Base-by-base conservation (phyloP, 768 basidiomycete genomes). In the Pholiota microspora region DNA sequence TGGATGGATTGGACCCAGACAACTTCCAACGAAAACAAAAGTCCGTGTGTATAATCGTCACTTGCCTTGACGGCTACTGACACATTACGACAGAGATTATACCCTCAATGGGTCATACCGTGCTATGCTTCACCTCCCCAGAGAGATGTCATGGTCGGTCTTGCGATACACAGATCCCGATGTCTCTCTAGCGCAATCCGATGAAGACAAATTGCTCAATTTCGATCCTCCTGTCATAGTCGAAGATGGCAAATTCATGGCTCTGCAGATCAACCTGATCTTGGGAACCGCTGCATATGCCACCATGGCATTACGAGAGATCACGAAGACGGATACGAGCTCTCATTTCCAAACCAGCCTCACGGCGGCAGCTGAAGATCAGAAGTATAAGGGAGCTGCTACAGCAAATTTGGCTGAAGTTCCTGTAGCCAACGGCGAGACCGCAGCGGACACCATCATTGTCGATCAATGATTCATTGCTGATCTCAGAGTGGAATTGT, bases 241-340 rank as follows among this genome's bases (percentile, higher is more conserved):
- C 2, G 81, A 85, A 50, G 80, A 88, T 45, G 95, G 95, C 23
- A 87, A 83, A 63, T 96, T 96, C 68, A 75, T 85, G 69, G 95
- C 96, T 3, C 73, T 99, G 31, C 94, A 95, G 64, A 83, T 99
- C 57, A 73, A 85, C 34, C 71, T 98, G 51, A 83, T 79, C n/a
- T 80, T 99, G 13, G 93, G 91, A 12, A 92, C 93, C 6, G 90
- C 93, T 0, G 88, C 93, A 4, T 99, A 98, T 70, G 97, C 97
- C 1, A 99, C 97, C 2, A 99, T 99, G 97, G 96, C 95, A 3
- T 69, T 99, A 61, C 84, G 94, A 36, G 94, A 97, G 72, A 84
- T 97, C 40, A 94, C 94, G 12, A 98, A 96, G 74, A 92, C 89
- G 29, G 94, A 98, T 64, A 98, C 95, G 16, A 94, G 92, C 67